These are phyloP conservation scores for Blastobotrys ciferrii DNA, from an alignment of 1,139 yeast genomes.

Conservation along the genomic window DNA sequence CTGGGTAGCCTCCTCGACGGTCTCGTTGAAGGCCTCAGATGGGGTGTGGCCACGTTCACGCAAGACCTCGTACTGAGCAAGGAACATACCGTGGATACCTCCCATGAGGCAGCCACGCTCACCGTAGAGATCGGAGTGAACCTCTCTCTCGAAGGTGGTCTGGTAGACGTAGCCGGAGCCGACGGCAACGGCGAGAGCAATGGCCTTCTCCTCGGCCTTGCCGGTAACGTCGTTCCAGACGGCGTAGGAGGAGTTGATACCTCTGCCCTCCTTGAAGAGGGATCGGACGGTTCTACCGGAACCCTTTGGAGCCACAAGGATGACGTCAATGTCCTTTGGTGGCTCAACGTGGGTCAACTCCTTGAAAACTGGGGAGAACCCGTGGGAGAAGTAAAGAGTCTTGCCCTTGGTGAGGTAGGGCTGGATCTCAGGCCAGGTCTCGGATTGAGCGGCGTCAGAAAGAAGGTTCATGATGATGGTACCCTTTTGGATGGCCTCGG, in stretches of 20 bases:
- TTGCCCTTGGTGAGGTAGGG: conserved; percentile 95
- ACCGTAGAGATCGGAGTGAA: conserved; percentile 98
- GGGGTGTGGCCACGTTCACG: conserved; percentile 99
- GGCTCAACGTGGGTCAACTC: conserved; percentile 94
- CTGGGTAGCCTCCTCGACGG: conserved; percentile 99
- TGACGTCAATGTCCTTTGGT: conserved; percentile 92
- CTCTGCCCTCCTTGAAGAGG: conserved; percentile 99
- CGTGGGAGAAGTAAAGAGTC: conserved; percentile 98
- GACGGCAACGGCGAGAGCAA: conserved; percentile 97
- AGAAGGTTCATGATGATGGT: conserved; percentile 95
- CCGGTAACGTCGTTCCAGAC: conserved; percentile 99
- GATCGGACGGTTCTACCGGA: conserved; percentile 99
- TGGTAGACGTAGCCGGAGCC: conserved; percentile 99
- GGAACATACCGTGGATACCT: conserved; percentile 99
- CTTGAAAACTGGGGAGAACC: conserved; percentile 99
- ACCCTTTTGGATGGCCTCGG: conserved; percentile 90
- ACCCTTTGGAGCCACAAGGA: conserved; percentile 99
- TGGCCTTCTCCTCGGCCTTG: conserved; percentile 98
- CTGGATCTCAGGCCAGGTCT: conserved; percentile 85
- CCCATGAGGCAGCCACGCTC: conserved; percentile 99
- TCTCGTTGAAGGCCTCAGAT: conserved; percentile 99
- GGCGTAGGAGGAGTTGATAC: conserved; percentile 98
- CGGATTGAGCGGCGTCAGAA: conserved; percentile 99
- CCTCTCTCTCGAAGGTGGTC: conserved; percentile 99
- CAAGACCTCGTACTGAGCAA: conserved; percentile 98